Percentiles rank a stretch among this genome's conserved stretches.
phyloP scores from a whole-genome alignment of 768 basidiomycete species.

The Stropharia rugosoannulata region DNA sequence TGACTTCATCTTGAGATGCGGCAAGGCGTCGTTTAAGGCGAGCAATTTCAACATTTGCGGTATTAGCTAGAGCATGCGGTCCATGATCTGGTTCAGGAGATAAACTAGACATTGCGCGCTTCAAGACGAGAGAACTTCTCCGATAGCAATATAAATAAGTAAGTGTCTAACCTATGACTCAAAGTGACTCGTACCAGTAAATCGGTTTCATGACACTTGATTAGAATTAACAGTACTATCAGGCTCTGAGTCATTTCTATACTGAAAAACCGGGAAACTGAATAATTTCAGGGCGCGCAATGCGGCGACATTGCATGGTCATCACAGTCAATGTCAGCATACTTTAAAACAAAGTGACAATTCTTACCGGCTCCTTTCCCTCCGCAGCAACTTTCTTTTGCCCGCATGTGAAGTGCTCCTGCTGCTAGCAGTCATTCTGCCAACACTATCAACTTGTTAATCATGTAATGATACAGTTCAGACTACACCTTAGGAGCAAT shows the following conservation, averaged over 20 bases:
- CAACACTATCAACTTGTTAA: too few relatives aligned
- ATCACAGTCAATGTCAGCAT: too few relatives aligned
- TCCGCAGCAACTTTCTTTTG: too few relatives aligned
- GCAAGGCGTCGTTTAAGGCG: not conserved
- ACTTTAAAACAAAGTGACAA: too few relatives aligned
- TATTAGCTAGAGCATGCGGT: not conserved
- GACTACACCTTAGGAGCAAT: too few relatives aligned
- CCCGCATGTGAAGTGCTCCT: too few relatives aligned
- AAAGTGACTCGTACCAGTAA: not conserved
- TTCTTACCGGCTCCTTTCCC: too few relatives aligned
- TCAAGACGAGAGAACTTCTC: not conserved
- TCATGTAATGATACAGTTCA: too few relatives aligned
- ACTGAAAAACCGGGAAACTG: too few relatives aligned
- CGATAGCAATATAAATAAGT: not conserved
- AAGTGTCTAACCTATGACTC: not conserved
- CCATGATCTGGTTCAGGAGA: not conserved
- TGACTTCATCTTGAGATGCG: not conserved
- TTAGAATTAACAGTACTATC: not conserved
- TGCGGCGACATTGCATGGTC: too few relatives aligned
- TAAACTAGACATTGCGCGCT: not conserved
- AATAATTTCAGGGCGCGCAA: too few relatives aligned
- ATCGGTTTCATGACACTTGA: not conserved
- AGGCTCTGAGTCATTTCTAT: not conserved
- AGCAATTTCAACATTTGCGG: not conserved
- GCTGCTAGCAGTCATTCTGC: too few relatives aligned